phyloP scores from a whole-genome alignment of 2,329 filamentous ascomycete species.

The Verticillium tricorpus region DNA sequence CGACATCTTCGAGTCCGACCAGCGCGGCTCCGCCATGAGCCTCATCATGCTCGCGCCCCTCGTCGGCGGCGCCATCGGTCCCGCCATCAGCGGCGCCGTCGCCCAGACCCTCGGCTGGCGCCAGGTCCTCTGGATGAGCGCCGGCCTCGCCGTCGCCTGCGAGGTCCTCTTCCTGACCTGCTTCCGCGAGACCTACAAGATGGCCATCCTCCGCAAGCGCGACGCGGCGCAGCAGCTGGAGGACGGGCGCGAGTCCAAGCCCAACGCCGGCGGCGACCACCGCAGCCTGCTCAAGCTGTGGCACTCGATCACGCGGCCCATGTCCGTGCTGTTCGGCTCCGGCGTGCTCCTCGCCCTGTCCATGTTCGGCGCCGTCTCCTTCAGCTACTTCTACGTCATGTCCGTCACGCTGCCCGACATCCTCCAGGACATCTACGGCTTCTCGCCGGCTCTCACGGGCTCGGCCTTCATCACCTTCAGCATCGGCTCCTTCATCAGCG shows the following conservation, averaged over 20 bases:
- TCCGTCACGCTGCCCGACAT: constrained; percentile 49
- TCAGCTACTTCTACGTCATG: constrained; percentile 49
- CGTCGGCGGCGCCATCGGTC: constrained; percentile 52
- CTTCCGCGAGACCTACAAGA: constrained; percentile 58
- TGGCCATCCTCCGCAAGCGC: constrained; percentile 45
- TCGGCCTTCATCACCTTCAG: constrained; percentile 52
- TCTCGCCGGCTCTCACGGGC: constrained; percentile 48
- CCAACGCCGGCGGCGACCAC: constrained; percentile 17
- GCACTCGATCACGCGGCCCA: constrained; percentile 40
- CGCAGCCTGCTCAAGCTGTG: constrained; percentile 20
- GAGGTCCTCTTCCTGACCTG: constrained; percentile 46
- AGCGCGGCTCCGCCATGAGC: constrained; percentile 55
- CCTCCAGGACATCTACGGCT: constrained; percentile 40
- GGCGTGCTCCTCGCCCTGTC: constrained; percentile 46
- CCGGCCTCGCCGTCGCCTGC: constrained; percentile 39
- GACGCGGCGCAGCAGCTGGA: constrained; percentile 15
- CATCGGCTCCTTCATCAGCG: constrained; percentile 40
- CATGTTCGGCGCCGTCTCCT: constrained; percentile 41
- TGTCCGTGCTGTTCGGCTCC: constrained; percentile 42
- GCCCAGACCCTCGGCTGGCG: constrained; percentile 53
- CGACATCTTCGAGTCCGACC: constrained; percentile 55
- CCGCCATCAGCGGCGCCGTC: constrained; percentile 49
- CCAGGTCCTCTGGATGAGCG: constrained; percentile 44
- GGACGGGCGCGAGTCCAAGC: constrained; percentile 8
- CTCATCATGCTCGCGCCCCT: constrained; percentile 53